Base-by-base conservation (phyloP, 116 monocot genomes). In the Dioscorea cayenensis region DNA sequence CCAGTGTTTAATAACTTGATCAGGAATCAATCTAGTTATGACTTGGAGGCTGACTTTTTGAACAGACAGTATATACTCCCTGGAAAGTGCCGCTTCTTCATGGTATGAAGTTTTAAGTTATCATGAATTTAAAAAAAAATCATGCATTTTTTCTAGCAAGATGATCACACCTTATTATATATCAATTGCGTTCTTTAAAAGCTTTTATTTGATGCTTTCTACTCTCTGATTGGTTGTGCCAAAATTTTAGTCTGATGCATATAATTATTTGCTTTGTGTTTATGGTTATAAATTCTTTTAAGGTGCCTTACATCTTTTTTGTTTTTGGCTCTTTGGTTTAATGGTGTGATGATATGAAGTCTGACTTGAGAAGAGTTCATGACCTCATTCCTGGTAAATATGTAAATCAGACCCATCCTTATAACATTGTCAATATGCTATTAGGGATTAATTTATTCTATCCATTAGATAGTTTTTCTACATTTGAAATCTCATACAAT, bases 301-400 rank as follows among this genome's bases (percentile, higher is more conserved):
- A 43, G 5, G 43, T 43, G 43, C 43, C 43, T 43, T 43, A 19
- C 18, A 17, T 60, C 49, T 62, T 36, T 5, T 48, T 22, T 19
- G n/a, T 14, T 64, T 35, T 12, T 10, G 12, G 58, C 58, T 70
- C 28, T 66, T 28, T 61, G 12, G 52, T 60, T 64, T 27, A 14
- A 38, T 79, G 73, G 27, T 66, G 38, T 60, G 21, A 68, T 71
- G 60, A 66, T 43, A 58, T 71, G 72, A 81, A 95, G 95, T 92
- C 95, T 69, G 95, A 95, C 72, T 80, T 95, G 84, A 85, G 73
- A 78, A 80, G 78, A 74, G 75, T 95, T 72, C 87, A 75, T 36
- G 73, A 81, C 66, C 85, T 95, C 51, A 80, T 95, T 80, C 90
- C 92, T 48, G 85, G 95, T 95, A 90, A 82, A 64, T 83, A 49